Percentiles rank a stretch among this genome's conserved stretches.
These are phyloP conservation scores for Cyanidioschyzon merolae DNA, from an alignment of 23 red algal species.

Conservation along the genomic window DNA sequence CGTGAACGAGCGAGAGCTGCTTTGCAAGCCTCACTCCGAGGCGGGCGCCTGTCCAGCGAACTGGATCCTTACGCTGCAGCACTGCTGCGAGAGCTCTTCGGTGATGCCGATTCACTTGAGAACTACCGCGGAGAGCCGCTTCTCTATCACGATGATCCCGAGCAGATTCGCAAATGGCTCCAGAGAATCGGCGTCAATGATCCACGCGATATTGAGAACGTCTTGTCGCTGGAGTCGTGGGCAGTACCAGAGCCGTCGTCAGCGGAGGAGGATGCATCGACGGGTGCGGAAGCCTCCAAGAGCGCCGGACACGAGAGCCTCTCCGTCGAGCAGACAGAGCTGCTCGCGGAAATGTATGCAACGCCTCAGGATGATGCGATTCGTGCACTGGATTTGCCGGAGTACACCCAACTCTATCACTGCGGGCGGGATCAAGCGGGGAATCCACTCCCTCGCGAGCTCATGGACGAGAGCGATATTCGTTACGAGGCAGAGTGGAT, in stretches of 20 bases:
- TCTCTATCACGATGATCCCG: neutral
- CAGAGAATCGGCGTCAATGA: neutral
- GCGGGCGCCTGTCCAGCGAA: neutral
- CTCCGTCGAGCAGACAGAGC: neutral
- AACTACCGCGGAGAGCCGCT: neutral
- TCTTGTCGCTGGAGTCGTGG: neutral
- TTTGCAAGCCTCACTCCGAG: neutral
- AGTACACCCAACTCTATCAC: neutral
- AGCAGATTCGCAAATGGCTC: neutral
- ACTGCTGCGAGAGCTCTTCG: conserved; percentile 5
- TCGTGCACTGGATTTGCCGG: neutral
- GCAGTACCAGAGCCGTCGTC: neutral
- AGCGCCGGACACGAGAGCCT: neutral
- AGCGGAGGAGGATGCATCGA: neutral
- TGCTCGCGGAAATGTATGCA: neutral
- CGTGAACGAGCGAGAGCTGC: neutral
- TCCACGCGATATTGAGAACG: neutral
- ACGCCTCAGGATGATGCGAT: conserved; percentile 8
- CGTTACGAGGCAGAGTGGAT: conserved; percentile 17
- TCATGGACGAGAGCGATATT: conserved; percentile 15
- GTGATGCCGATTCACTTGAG: neutral
- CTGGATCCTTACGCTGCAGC: neutral
- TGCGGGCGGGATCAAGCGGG: neutral
- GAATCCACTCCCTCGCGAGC: neutral
- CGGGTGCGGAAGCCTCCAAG: neutral